Conservation (phyloP, 163 green algal genomes). For the Prototheca cutis region DNA sequence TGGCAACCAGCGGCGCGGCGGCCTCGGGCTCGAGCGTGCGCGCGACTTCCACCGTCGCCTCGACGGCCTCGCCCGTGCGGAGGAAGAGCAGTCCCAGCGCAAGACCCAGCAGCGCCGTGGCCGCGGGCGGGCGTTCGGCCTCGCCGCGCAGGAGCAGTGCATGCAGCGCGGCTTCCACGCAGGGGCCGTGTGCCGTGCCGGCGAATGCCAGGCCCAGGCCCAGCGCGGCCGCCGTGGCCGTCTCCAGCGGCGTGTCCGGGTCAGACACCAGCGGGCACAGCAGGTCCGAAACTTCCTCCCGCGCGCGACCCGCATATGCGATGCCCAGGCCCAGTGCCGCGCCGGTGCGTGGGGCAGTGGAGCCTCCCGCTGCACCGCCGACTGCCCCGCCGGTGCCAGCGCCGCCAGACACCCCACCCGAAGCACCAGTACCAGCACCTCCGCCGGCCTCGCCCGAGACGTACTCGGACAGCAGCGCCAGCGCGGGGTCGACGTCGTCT, state of each 20-base stretch:
- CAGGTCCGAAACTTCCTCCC: slow-evolving; percentile 56
- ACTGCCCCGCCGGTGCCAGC: no score
- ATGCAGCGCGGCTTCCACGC: slow-evolving; percentile 68
- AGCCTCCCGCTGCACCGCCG: no score
- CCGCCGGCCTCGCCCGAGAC: slow-evolving; percentile 46
- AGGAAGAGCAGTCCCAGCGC: slow-evolving; percentile 90
- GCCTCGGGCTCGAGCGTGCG: slow-evolving; percentile 1
- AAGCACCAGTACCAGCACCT: no score
- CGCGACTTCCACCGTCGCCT: slow-evolving; percentile 82
- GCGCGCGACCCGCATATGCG: slow-evolving; percentile 77
- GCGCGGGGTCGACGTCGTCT: slow-evolving; percentile 92
- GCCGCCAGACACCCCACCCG: no score
- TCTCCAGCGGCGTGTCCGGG: slow-evolving; percentile 64
- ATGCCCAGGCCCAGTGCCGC: slow-evolving; percentile 91
- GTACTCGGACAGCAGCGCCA: slow-evolving; percentile 87
- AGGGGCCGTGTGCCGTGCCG: slow-evolving; percentile 58
- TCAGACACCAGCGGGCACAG: slow-evolving; percentile 76
- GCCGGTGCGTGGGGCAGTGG: slow-evolving; percentile 47
- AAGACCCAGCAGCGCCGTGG: slow-evolving; percentile 68
- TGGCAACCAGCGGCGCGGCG: slow-evolving; percentile 45
- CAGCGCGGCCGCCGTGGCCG: slow-evolving; percentile 60
- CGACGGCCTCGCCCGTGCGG: slow-evolving; percentile 71
- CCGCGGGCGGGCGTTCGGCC: slow-evolving; percentile 56
- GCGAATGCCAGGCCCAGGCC: slow-evolving; percentile 82
- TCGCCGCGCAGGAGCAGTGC: slow-evolving; percentile 67